Percentiles rank a stretch among this genome's conserved stretches.
Conservation (phyloP, 768 basidiomycete species). For the Mycena kentingensis region DNA sequence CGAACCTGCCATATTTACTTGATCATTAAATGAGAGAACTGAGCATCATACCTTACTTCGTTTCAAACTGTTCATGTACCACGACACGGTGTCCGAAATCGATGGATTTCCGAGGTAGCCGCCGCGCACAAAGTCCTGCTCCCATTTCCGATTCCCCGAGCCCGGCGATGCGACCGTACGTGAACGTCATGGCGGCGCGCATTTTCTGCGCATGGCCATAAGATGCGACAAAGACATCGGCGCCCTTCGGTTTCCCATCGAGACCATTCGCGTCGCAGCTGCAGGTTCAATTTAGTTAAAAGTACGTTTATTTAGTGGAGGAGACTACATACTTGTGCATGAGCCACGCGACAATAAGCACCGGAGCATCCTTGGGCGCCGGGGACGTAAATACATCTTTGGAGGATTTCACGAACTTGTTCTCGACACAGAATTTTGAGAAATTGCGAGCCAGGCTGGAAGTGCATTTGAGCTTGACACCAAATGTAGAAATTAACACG, state of each 20-base stretch:
- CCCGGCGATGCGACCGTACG: conserved; percentile 28
- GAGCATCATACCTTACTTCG: conserved; percentile 25
- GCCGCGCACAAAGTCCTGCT: conserved; percentile 25
- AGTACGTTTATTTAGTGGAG: not conserved
- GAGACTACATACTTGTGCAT: conserved; percentile 25
- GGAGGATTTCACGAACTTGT: conserved; percentile 18
- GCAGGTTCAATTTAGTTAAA: not conserved
- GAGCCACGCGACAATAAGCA: conserved; percentile 32
- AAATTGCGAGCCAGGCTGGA: conserved; percentile 24
- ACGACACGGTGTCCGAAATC: conserved; percentile 27
- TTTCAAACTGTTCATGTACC: conserved; percentile 31
- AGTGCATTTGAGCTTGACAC: not conserved
- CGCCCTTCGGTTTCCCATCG: conserved; percentile 26
- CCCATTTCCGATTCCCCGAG: conserved; percentile 31
- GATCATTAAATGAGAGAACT: not conserved
- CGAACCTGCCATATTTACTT: too few relatives aligned
- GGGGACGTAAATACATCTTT: conserved; percentile 20
- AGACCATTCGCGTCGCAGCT: conserved; percentile 32
- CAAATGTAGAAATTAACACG: not conserved
- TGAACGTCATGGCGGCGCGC: conserved; percentile 33
- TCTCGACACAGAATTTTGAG: conserved; percentile 17
- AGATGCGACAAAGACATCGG: conserved; percentile 10
- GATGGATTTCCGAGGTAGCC: conserved; percentile 34
- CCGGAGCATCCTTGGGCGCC: conserved; percentile 20
- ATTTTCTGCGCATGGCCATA: conserved; percentile 41